Evolutionary conservation across 2,329 filamentous ascomycete genomes (phyloP).

Genomic region (Cladosporium sphaerospermum): DNA sequence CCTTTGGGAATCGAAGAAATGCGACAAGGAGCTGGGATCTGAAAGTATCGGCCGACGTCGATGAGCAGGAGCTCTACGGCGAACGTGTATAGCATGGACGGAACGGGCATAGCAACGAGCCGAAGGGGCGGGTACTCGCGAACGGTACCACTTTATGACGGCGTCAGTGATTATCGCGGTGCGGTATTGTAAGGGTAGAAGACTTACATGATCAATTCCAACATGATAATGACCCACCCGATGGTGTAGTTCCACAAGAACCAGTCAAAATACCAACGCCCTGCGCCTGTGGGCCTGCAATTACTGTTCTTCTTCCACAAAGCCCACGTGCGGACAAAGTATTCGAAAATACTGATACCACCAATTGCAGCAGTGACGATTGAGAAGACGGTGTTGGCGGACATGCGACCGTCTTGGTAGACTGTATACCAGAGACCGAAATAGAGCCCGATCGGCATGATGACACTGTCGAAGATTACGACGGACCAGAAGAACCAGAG

Average conservation of each 20-base stretch:
- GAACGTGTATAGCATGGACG: constrained; percentile 48
- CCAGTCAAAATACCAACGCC: constrained; percentile 44
- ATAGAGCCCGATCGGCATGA: constrained; percentile 54
- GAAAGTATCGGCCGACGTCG: constrained; percentile 42
- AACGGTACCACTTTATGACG: constrained; percentile 35
- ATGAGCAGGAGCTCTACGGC: constrained; percentile 46
- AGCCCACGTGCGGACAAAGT: constrained; percentile 44
- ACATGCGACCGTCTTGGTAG: constrained; percentile 31
- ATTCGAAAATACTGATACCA: constrained; percentile 49
- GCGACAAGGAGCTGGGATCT: constrained; percentile 43
- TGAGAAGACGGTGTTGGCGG: constrained; percentile 46
- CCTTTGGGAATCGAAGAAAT: constrained; percentile 48
- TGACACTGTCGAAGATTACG: constrained; percentile 53
- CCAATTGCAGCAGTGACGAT: constrained; percentile 50
- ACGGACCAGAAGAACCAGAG: constrained; percentile 55
- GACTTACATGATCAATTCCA: constrained; percentile 48
- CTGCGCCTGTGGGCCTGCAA: constrained; percentile 46
- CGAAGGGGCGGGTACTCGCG: constrained; percentile 45
- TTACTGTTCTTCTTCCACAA: constrained; percentile 47
- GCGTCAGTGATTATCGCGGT: constrained; percentile 14
- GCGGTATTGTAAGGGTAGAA: neutral
- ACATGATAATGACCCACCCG: constrained; percentile 51
- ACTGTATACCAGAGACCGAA: constrained; percentile 56
- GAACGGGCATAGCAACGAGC: constrained; percentile 47
- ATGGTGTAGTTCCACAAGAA: constrained; percentile 53